Base-by-base conservation (phyloP, 1,139 yeast species). In the Tardiomyces blankii region DNA sequence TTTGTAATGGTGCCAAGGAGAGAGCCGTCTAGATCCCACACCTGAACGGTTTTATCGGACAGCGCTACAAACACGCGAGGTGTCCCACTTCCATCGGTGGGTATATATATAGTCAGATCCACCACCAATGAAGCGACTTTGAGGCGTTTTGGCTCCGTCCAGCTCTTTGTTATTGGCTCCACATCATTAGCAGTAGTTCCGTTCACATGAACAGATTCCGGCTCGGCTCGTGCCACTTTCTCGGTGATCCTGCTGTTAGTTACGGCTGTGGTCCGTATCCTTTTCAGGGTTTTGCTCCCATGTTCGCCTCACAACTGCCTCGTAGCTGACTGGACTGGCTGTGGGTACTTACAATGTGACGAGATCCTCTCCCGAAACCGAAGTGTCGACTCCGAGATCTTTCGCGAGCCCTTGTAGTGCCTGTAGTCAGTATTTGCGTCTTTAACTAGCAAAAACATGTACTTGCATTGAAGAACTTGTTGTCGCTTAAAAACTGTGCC, bases 1-100 rank as follows among this genome's bases (percentile, higher is more conserved):
- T 50, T 48, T 9, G 44, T 39, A 27, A 49, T 43, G 21, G 43
- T 46, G 18, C 47, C 45, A n/a, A 52, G 42, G 27, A 52, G 46
- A 13, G 51, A 46, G 30, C 54, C 48, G 33, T 49, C 44, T 18
- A 44, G 39, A 28, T 50, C 52, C 40, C 53, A 57, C 5, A 55
- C 45, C 3, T 52, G 44, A 35, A 58, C 35, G 8, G 51, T 46
- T 38, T 51, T 52, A 43, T 57, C 62, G 4, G 61, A 57, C 9
- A 55, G 49, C 8, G 57, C 48, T 3, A 48, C 53, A n/a, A 55
- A 38, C 16, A 57, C 41, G 44, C 47, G 12, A 3, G 35, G 35
- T 3, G 3, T 11, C n/a, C 16, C 16, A 9, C 9, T 11, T 30
- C 35, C 35, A 11, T 30, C 11, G n/a, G 5, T 11, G 25, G 25